Evolutionary conservation across 805 yeast species (phyloP).

Genomic region (Torulaspora indica): DNA sequence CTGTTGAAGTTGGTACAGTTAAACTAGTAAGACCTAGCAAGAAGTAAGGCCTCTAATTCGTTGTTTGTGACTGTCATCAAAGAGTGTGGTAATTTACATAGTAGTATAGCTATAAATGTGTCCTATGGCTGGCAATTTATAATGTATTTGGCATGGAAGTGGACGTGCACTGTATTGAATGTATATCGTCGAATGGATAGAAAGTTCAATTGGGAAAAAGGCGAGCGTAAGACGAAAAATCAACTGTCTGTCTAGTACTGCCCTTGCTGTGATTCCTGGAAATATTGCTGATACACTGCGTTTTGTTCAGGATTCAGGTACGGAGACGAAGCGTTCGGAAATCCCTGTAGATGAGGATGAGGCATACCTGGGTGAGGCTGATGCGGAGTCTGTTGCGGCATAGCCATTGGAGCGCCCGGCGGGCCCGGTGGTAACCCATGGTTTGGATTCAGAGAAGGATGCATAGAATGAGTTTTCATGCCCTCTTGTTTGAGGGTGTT

Average conservation of each 20-base stretch:
- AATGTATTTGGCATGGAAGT: conserved; percentile 2
- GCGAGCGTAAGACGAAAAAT: conserved; percentile 1
- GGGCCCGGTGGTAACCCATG: conserved; percentile 13
- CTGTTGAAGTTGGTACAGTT: background rate
- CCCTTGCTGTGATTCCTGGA: conserved; percentile 55
- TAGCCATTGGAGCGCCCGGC: conserved; percentile 10
- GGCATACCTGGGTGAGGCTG: conserved; percentile 21
- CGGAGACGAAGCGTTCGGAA: conserved; percentile 18
- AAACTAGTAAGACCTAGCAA: background rate
- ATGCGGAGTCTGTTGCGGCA: conserved; percentile 13
- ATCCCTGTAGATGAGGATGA: conserved; percentile 40
- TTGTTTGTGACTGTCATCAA: conserved; percentile 6
- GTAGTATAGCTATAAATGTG: conserved; percentile 1
- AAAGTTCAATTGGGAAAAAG: background rate
- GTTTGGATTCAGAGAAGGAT: conserved; percentile 9
- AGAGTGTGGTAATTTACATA: conserved; percentile 4
- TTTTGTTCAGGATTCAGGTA: conserved; percentile 50
- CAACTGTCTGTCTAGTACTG: conserved; percentile 36
- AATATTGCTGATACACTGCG: conserved; percentile 60
- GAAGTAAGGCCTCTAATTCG: background rate
- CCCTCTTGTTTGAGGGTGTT: conserved; percentile 15
- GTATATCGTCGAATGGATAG: background rate
- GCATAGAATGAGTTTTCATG: conserved; percentile 14
- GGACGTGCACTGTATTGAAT: background rate
- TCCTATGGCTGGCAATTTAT: background rate